Evolutionary conservation across 2,329 filamentous ascomycete species (phyloP), one percentile per base, ranked within the genome.

Genomic region (Cladosporium sp.): DNA sequence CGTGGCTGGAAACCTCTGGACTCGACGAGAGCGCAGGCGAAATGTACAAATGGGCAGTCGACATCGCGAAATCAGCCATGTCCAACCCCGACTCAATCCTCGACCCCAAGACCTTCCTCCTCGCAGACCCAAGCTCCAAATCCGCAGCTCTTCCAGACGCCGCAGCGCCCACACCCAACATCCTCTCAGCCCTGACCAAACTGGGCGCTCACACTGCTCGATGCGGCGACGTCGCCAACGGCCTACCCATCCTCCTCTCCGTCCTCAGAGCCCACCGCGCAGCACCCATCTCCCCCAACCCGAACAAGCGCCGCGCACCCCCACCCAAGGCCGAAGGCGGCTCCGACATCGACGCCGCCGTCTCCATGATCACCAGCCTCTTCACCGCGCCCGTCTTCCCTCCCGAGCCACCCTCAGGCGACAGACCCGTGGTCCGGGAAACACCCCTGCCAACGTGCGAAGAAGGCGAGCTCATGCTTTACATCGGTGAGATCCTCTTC

Each of bases 401-500:
- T 0, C 68, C 82, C 0, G 79, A 87, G 0, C 86, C 85, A 0
- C 74, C 80, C 0, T 84, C 88, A 43, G 91, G 91, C 48, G 80
- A 86, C 41, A 71, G 80, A 3, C 77, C 85, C 0, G 82, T 91
- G 0, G 70, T 77, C 51, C 85, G 88, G 41, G 74, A 78, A 22
- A 50, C 53, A 2, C 82, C 88, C 6, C 55, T 58, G 20, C 60
- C 62, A 57, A 78, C 80, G 32, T 96, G 91, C 68, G 86, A 93
- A 58, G 91, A 96, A 68, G 89, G 90, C 2, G 89, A 83, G 0
- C 71, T 96, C 12, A 90, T 89, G 76, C 79, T 90, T 19, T 93
- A 96, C 68, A 92, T 97, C 56, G 92, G 92, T 52, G 92, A 97
- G 71, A 95, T 97, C 45, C 78, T 97, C 27, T 96, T 87, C 68